Conservation (phyloP, 2,329 filamentous ascomycete species). For the Epichloe amarillans region DNA sequence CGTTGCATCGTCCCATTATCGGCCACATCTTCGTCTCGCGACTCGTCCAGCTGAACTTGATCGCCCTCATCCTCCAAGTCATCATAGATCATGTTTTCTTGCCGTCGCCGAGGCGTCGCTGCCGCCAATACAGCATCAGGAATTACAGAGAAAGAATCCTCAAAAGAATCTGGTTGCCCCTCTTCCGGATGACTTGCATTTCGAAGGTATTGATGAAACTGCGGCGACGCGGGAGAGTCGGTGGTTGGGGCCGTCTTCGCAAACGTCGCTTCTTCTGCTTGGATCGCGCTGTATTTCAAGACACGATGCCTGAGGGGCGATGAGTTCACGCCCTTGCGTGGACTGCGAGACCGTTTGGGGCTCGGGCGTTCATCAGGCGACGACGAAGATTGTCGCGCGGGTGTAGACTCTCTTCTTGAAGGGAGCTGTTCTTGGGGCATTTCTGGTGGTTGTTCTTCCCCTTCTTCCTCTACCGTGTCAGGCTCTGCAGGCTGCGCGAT, state of each 20-base stretch:
- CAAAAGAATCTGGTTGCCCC: slow-evolving; percentile 26
- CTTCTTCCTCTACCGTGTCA: not conserved
- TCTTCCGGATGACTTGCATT: slow-evolving; percentile 9
- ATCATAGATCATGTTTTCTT: not conserved
- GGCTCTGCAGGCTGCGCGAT: slow-evolving; percentile 3
- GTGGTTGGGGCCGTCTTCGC: slow-evolving; percentile 1
- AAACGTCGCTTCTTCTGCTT: slow-evolving; percentile 9
- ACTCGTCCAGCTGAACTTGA: not conserved
- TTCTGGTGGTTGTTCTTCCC: not conserved
- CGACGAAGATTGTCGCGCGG: slow-evolving; percentile 2
- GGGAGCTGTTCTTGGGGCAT: slow-evolving; percentile 7
- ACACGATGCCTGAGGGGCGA: slow-evolving; percentile 22
- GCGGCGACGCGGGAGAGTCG: slow-evolving; percentile 1
- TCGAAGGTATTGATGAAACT: slow-evolving; percentile 1
- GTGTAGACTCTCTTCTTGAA: slow-evolving; percentile 1
- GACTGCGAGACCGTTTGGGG: slow-evolving; percentile 21
- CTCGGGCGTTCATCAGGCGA: slow-evolving; percentile 15
- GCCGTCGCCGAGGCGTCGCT: slow-evolving; percentile 28
- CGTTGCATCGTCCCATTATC: not conserved
- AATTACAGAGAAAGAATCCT: slow-evolving; percentile 46
- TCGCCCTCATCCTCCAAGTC: slow-evolving; percentile 5
- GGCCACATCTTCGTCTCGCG: not conserved
- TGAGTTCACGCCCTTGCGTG: slow-evolving; percentile 16
- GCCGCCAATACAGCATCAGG: slow-evolving; percentile 36
- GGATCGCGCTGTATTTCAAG: slow-evolving; percentile 17